These are phyloP conservation scores for Royoungia palumana DNA, from an alignment of 768 basidiomycete genomes.

Conservation along the genomic window DNA sequence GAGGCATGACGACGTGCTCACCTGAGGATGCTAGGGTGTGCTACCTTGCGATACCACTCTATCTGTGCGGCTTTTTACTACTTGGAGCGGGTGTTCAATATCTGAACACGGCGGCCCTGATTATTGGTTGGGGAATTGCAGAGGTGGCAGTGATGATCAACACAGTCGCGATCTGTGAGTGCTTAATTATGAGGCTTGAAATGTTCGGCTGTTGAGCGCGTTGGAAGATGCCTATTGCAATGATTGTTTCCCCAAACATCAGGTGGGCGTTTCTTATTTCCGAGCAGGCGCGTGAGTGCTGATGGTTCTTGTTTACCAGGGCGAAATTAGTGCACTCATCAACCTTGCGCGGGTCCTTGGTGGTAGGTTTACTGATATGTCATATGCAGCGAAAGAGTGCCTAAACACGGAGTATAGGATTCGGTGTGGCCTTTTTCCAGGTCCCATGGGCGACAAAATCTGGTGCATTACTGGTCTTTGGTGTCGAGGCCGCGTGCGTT, in stretches of 20 bases:
- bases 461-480: conserved; percentile 35
- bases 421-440: conserved; percentile 40
- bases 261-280: conserved; percentile 19
- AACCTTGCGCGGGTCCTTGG: conserved; percentile 38
- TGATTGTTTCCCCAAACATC: conserved; percentile 36
- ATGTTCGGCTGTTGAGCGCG: neutral
- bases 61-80: conserved; percentile 39
- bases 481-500: conserved; percentile 38
- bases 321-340: conserved; percentile 43
- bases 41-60: conserved; percentile 41
- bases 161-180: conserved; percentile 40
- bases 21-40: conserved; percentile 25
- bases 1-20: neutral
- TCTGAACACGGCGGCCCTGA: conserved; percentile 26
- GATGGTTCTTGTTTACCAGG: conserved; percentile 16
- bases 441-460: conserved; percentile 37
- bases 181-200: neutral
- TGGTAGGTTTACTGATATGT: conserved; percentile 16
- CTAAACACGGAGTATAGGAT: conserved; percentile 17
- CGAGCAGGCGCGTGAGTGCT: neutral
- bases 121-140: conserved; percentile 46
- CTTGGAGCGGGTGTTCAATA: conserved; percentile 39
- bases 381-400: neutral
- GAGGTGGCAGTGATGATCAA: conserved; percentile 35
- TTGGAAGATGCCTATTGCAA: conserved; percentile 37